A percentile compares a stretch with the other conserved stretches of the same genome.
These are phyloP conservation scores for Carex parvula DNA, from an alignment of 176 grass and related monocot species.

Conservation along the genomic window DNA sequence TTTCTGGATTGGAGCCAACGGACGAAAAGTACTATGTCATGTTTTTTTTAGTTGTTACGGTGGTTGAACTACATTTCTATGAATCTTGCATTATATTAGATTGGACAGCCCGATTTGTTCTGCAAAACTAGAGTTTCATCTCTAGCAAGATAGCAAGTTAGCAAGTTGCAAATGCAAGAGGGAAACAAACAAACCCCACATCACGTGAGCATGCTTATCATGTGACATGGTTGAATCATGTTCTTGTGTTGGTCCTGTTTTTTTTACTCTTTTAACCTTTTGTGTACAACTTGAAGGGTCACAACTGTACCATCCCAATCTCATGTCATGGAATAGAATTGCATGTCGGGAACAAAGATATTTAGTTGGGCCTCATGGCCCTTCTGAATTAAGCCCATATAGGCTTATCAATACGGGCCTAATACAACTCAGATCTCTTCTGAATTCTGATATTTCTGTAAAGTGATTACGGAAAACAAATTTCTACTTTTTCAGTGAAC, in stretches of 20 bases:
- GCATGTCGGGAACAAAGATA: neutral
- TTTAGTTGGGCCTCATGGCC: neutral
- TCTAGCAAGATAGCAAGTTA: neutral
- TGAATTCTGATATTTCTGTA: neutral
- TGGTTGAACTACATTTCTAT: constrained; percentile 19
- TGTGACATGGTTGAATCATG: constrained; percentile 16
- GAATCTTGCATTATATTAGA: neutral
- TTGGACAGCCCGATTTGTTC: too few species aligned
- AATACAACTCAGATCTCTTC: neutral
- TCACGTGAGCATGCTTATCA: constrained; percentile 11
- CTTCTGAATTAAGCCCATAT: neutral
- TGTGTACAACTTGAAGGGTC: constrained; percentile 7
- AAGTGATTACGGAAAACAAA: too few species aligned
- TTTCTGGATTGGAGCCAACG: neutral
- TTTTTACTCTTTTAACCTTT: too few species aligned
- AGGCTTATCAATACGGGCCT: neutral
- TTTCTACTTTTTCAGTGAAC: too few species aligned
- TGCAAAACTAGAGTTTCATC: neutral
- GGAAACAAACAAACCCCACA: constrained; percentile 15
- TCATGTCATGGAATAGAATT: neutral
- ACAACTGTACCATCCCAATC: neutral
- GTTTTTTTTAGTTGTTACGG: neutral
- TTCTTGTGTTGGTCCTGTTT: neutral
- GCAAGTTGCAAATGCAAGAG: neutral
- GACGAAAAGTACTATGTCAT: too few species aligned